Base-by-base conservation (phyloP, 352 stramenopile species). In the Phytopythium boreale region DNA sequence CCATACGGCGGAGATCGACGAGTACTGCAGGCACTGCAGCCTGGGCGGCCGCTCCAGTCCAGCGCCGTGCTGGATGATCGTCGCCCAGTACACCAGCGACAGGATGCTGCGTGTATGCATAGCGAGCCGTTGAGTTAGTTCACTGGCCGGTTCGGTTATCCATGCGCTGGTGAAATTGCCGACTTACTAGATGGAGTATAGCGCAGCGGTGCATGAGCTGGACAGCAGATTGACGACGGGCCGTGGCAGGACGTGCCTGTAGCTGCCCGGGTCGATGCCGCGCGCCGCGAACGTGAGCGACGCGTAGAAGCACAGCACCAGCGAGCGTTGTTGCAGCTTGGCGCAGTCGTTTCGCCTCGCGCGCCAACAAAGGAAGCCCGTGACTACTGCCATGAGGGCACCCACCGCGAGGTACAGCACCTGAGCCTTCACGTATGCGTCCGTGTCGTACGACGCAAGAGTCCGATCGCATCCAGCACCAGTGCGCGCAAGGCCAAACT, bases 131-230 rank as follows among this genome's bases (percentile, higher is more conserved):
- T 46, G 11, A 12, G 39, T 46, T 49, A 24, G 43, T 12, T 49
- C n/a, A 17, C 15, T 46, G 39, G 14, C 17, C 36, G 31, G 31
- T 8, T 36, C 3, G 31, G n/a, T n/a, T n/a, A n/a, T n/a, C n/a
- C n/a, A n/a, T n/a, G n/a, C n/a, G n/a, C n/a, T n/a, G n/a, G n/a
- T n/a, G n/a, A n/a, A n/a, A 43, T n/a, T 3, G 51, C 15, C 14
- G 49, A 80, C 72, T 47, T 71, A 79, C 71, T 77, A 82, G 44
- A 82, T 70, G 9, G 75, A 75, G 67, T 80, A 80, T 27, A 82
- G 67, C 15, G 71, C 71, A 5, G 72, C 66, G 12, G 75, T 82
- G 59, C 76, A 71, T 27, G 75, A 76, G 62, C 77, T 70, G 29
- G 69, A 77, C 24, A 82, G 56, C 50, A 76, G 78, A 37, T 63